phyloP scores from a whole-genome alignment of 805 yeast genomes.

The Metschnikowia koreensis region DNA sequence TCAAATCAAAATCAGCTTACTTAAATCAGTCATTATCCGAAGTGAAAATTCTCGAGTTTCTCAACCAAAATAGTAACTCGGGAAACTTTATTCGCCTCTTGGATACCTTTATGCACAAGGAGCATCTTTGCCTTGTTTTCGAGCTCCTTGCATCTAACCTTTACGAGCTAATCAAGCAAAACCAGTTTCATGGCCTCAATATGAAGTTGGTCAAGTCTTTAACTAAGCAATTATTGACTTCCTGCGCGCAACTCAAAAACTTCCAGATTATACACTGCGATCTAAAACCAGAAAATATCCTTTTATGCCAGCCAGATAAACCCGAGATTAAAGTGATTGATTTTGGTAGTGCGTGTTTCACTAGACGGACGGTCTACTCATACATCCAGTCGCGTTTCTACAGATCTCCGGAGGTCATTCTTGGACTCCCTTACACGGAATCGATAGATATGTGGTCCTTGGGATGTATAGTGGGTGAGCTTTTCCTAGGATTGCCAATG shows the following conservation, averaged over 20 bases:
- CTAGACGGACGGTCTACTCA: conserved; percentile 82
- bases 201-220: conserved; percentile 76
- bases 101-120: conserved; percentile 89
- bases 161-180: conserved; percentile 87
- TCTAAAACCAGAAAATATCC: conserved; percentile 91
- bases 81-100: conserved; percentile 74
- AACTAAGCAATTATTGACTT: conserved; percentile 76
- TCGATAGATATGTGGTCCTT: conserved; percentile 97
- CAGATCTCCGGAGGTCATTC: conserved; percentile 89
- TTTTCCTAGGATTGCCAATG: conserved; percentile 86
- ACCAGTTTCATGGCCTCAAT: conserved; percentile 86
- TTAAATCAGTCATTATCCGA: conserved; percentile 90
- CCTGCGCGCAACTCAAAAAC: conserved; percentile 76
- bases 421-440: conserved; percentile 89
- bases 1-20: conserved; percentile 88
- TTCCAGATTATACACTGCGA: conserved; percentile 93
- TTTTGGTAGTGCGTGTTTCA: conserved; percentile 94
- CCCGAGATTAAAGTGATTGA: conserved; percentile 91
- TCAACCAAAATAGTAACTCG: conserved; percentile 64
- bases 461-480: conserved; percentile 89
- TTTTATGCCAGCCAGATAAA: conserved; percentile 73
- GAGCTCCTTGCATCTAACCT: conserved; percentile 85
- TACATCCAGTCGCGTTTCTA: conserved; percentile 92
- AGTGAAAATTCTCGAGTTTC: conserved; percentile 77
- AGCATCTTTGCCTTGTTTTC: conserved; percentile 89